Percentiles rank a stretch among this genome's conserved stretches.
These are phyloP conservation scores for Smallanthus sonchifolius DNA, from an alignment of 129 eudicot species.

Conservation along the genomic window DNA sequence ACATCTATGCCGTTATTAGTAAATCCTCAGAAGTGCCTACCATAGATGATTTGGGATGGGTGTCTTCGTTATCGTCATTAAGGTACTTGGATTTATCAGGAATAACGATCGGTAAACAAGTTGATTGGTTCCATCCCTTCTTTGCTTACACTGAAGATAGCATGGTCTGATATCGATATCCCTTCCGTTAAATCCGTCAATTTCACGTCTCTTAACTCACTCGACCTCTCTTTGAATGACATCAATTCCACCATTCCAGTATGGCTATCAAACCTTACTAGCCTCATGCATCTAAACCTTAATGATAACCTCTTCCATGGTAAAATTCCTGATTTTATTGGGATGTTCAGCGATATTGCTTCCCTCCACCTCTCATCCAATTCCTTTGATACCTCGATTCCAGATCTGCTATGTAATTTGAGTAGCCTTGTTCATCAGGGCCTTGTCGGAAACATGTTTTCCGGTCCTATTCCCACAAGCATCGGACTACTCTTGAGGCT, in stretches of 20 bases:
- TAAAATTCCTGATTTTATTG: background rate
- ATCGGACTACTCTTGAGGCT: background rate
- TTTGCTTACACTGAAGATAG: background rate
- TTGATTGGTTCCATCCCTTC: slow-evolving; percentile 7
- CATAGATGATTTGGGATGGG: background rate
- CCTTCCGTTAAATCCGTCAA: background rate
- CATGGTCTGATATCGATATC: background rate
- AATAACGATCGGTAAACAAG: background rate
- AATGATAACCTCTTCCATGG: background rate
- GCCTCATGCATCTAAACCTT: background rate
- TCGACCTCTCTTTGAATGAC: background rate
- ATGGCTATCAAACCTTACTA: background rate
- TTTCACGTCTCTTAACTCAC: background rate
- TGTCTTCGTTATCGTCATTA: background rate
- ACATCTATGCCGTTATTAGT: background rate
- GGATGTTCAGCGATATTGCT: background rate
- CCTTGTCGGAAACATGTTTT: background rate
- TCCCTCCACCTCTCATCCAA: background rate
- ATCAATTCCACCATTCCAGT: background rate
- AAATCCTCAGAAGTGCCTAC: too few species aligned
- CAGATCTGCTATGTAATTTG: background rate
- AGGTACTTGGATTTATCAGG: background rate
- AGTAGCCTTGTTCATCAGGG: background rate
- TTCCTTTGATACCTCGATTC: background rate
- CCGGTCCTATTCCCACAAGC: background rate